A percentile compares a stretch with the other conserved stretches of the same genome.
Evolutionary conservation across 805 yeast genomes (phyloP).

Genomic region (Metschnikowia arizonensis): DNA sequence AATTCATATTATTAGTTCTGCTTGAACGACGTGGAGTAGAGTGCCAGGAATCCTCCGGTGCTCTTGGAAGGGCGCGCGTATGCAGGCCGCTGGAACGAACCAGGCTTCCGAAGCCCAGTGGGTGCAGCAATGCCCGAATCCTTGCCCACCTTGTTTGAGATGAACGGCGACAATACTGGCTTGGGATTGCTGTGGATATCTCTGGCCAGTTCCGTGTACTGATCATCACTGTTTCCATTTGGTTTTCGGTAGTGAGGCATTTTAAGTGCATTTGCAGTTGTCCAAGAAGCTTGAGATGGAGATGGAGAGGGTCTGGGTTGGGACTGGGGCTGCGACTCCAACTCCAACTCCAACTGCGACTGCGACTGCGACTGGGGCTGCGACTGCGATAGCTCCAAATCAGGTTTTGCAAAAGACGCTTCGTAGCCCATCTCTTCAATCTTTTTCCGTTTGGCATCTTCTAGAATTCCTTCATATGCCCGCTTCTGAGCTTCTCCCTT

Average conservation of each 20-base stretch:
- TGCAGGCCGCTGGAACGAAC: constrained; percentile 17
- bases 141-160: constrained; percentile 16
- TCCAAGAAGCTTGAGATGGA: background rate
- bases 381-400: too few relatives aligned
- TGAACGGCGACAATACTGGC: constrained; percentile 13
- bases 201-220: background rate
- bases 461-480: background rate
- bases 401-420: background rate
- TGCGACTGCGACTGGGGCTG: too few relatives aligned
- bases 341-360: too few relatives aligned
- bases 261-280: constrained; percentile 7
- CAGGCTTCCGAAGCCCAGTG: constrained; percentile 13
- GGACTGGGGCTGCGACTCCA: too few relatives aligned
- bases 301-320: background rate
- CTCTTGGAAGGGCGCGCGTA: constrained; percentile 9
- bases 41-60: constrained; percentile 15
- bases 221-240: background rate
- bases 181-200: background rate
- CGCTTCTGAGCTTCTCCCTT: background rate
- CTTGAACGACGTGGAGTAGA: constrained; percentile 16
- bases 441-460: background rate
- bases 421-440: background rate
- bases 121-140: background rate
- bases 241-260: constrained; percentile 19
- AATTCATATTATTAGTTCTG: too few relatives aligned